phyloP scores from a whole-genome alignment of 1,139 yeast species.

The Yamadazyma spencermartinsiae region DNA sequence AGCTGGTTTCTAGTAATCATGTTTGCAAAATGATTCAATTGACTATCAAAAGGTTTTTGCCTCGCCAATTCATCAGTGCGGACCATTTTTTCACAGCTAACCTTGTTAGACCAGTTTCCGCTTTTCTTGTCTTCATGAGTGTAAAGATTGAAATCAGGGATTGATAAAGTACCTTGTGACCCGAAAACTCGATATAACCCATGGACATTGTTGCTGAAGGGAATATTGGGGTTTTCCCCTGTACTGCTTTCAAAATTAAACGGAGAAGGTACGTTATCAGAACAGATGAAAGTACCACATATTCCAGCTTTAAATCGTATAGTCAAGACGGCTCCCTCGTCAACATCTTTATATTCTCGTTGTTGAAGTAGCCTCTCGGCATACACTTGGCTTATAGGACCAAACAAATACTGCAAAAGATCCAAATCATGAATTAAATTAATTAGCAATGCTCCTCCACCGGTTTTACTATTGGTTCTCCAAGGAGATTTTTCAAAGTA shows the following conservation, averaged over 20 bases:
- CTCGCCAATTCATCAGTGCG: constrained; percentile 15
- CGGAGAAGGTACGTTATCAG: constrained; percentile 44
- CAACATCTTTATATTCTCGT: constrained; percentile 32
- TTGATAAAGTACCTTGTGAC: constrained; percentile 39
- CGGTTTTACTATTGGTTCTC: constrained; percentile 34
- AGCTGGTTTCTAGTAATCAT: constrained; percentile 29
- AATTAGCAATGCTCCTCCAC: constrained; percentile 43
- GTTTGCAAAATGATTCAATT: constrained; percentile 39
- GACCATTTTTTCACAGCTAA: constrained; percentile 15
- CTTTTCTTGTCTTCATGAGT: constrained; percentile 22
- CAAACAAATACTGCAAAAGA: constrained; percentile 40
- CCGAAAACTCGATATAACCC: constrained; percentile 46
- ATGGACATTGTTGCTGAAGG: constrained; percentile 29
- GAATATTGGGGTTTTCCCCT: constrained; percentile 45
- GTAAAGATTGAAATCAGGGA: constrained; percentile 42
- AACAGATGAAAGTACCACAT: constrained; percentile 43
- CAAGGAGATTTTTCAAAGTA: constrained; percentile 42
- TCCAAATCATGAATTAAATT: constrained; percentile 46
- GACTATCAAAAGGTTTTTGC: constrained; percentile 39
- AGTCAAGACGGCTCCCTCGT: constrained; percentile 46
- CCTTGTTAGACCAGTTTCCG: constrained; percentile 23
- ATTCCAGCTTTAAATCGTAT: constrained; percentile 38
- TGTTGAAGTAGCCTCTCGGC: constrained; percentile 39
- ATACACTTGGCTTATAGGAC: constrained; percentile 39
- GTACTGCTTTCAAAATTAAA: constrained; percentile 44